Conservation (phyloP, 176 grass and related monocot genomes). For the Carex scoparia region DNA sequence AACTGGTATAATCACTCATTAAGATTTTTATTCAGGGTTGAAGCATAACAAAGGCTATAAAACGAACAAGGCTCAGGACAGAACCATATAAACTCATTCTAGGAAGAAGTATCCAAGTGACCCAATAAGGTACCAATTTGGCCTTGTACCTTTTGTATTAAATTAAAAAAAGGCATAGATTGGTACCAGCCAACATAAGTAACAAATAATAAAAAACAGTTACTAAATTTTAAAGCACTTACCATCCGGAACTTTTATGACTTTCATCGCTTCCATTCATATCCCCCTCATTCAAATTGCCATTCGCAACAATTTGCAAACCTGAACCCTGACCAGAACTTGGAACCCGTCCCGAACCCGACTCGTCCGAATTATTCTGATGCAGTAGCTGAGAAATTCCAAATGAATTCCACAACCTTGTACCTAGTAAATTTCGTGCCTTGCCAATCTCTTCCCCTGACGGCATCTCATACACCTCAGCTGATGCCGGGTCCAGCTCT, state of each 20-base stretch:
- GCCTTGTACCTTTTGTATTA: background rate
- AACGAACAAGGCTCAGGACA: background rate
- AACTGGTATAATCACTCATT: background rate
- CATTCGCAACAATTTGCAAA: conserved; percentile 41
- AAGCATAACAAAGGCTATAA: background rate
- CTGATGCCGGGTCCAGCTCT: conserved; percentile 66
- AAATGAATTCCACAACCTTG: conserved; percentile 69
- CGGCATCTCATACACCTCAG: conserved; percentile 41
- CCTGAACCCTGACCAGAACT: background rate
- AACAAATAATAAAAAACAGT: background rate
- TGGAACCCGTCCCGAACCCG: background rate
- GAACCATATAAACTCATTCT: background rate
- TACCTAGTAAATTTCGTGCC: conserved; percentile 21
- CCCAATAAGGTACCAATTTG: background rate
- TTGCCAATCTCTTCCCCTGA: conserved; percentile 45
- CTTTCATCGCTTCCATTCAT: conserved; percentile 27
- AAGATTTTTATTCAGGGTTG: background rate
- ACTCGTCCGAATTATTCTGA: conserved; percentile 37
- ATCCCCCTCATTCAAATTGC: conserved; percentile 41
- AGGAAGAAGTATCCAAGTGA: background rate
- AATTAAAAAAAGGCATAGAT: background rate
- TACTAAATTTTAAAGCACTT: conserved; percentile 33
- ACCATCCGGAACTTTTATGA: conserved; percentile 37
- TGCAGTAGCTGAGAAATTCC: conserved; percentile 48
- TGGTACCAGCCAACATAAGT: background rate